Evolutionary conservation across 345 rosid species (phyloP), one percentile per base, ranked within the genome.

Genomic region (Populus ilicifolia): DNA sequence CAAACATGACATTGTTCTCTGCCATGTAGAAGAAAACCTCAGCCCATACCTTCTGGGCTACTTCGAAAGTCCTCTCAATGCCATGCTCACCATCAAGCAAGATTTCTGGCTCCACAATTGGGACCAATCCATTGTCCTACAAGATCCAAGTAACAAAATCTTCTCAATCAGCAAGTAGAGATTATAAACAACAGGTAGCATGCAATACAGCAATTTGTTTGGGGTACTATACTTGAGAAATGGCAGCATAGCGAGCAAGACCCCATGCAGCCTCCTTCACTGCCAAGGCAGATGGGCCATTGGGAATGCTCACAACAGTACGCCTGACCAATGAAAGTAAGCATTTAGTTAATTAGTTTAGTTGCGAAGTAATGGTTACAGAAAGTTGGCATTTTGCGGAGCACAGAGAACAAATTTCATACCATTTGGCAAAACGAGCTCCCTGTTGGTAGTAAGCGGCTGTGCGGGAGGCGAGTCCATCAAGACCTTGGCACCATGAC

Each of bases 191-290:
- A 20, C 20, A 65, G 69, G 69, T 59, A 59, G 14, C 64, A 27
- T 27, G 29, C 29, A 10, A 3, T 10, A 9, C 64, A 9, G 64
- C 4, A 59, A 59, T 23, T 23, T 59, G 13, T 59, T 3, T 59
- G 64, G 5, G 70, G 6, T 29, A 39, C 72, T 81, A 67, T 81
- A 91, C 99, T 78, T 96, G 99, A 56, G 97, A 88, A 77, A 96
- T 92, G 79, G 97, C 92, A 66, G 97, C 99, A 72, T 96, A 93
- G 70, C 99, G 92, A 36, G 99, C 98, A 69, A 96, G 97, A 56
- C 99, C 99, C 99, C 99, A 93, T 75, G 99, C 97, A 8, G 99
- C 98, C 91, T 96, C 99, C 82, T 91, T 96, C 73, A 96, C 98
- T 0, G 98, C 99, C 70, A 96, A 75, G 71, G 97, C 94, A 75